Evolutionary conservation across 345 rosid species (phyloP).

Genomic region (Populus alba): DNA sequence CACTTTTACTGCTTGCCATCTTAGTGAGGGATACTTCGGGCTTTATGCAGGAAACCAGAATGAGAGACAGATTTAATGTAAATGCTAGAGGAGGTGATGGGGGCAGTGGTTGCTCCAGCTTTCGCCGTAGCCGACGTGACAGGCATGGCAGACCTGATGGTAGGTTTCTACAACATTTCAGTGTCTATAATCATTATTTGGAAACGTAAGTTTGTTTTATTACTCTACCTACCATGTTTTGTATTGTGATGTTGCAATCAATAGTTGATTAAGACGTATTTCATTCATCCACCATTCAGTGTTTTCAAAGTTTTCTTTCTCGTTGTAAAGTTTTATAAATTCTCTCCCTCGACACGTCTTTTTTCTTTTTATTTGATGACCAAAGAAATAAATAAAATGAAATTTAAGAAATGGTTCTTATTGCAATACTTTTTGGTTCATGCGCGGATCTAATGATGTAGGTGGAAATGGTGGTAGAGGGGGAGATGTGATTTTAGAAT

Average conservation of each 20-base stretch:
- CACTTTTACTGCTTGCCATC: neutral
- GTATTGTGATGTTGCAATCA: neutral
- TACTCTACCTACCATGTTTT: neutral
- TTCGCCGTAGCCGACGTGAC: conserved; percentile 48
- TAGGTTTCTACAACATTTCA: conserved; percentile 7
- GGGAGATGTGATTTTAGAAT: conserved; percentile 86
- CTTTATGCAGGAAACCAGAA: conserved; percentile 55
- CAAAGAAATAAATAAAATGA: neutral
- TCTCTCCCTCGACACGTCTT: neutral
- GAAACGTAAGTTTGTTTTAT: neutral
- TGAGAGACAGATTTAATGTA: conserved; percentile 51
- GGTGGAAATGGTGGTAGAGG: conserved; percentile 98
- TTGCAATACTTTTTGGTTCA: neutral
- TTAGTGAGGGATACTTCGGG: conserved; percentile 1
- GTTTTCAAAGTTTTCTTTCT: neutral
- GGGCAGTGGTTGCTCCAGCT: conserved; percentile 56
- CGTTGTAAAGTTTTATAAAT: neutral
- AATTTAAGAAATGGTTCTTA: neutral
- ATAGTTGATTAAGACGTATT: neutral
- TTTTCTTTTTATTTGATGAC: neutral
- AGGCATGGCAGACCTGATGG: conserved; percentile 62
- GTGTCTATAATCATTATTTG: neutral
- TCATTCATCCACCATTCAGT: neutral
- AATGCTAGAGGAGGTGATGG: conserved; percentile 67
- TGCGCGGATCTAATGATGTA: conserved; percentile 29